Percentiles rank a stretch among this genome's conserved stretches.
Conservation (phyloP, 768 basidiomycete species). For the Auricularia sp. region DNA sequence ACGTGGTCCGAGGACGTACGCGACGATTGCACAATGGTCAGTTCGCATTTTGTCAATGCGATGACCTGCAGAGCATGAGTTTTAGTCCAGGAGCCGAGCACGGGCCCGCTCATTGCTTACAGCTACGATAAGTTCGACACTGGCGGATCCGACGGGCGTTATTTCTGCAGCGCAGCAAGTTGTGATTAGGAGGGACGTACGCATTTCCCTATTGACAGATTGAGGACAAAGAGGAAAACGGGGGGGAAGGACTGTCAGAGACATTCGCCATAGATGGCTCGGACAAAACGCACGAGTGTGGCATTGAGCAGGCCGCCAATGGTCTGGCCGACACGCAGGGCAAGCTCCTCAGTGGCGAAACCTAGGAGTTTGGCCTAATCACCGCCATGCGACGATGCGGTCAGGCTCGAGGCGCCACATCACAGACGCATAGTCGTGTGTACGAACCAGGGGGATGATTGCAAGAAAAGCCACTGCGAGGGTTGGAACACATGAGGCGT, state of each 20-base stretch:
- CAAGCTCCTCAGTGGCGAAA: constrained; percentile 80
- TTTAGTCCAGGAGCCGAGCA: not conserved
- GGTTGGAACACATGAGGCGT: not conserved
- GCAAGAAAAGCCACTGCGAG: constrained; percentile 62
- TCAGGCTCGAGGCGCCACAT: not conserved
- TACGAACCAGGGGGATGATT: constrained; percentile 54
- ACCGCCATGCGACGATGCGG: not conserved
- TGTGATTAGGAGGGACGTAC: constrained; percentile 11
- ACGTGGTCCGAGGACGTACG: constrained; percentile 30
- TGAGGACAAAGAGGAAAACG: not conserved
- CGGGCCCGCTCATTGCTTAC: constrained; percentile 32
- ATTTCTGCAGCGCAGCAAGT: not conserved
- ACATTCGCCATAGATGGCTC: not conserved
- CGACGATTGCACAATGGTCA: constrained; percentile 72
- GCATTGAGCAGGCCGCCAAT: constrained; percentile 79
- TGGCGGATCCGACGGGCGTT: constrained; percentile 10
- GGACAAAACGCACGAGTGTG: constrained; percentile 44
- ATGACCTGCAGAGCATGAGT: constrained; percentile 42
- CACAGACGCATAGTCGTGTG: not conserved
- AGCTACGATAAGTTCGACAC: constrained; percentile 58
- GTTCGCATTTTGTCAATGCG: constrained; percentile 72
- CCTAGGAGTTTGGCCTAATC: constrained; percentile 46
- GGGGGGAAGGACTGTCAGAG: not conserved
- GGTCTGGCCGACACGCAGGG: constrained; percentile 73
- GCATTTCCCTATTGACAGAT: constrained; percentile 17